Percentiles rank a stretch among this genome's conserved stretches.
phyloP scores from a whole-genome alignment of 352 stramenopile species.

The Aphanomyces stellatus region DNA sequence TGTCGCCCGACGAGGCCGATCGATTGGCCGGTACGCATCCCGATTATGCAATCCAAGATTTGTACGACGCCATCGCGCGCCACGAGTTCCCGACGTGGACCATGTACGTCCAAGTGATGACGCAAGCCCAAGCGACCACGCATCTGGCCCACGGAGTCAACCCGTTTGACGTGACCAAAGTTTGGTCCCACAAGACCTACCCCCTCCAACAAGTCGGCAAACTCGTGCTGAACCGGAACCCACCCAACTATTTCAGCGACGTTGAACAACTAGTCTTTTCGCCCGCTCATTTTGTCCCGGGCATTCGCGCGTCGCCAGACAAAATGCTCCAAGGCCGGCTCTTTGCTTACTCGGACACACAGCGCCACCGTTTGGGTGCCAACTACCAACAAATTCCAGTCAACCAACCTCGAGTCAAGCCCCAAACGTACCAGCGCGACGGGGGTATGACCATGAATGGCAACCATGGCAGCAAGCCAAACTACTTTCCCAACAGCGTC shows the following conservation, averaged over 20 bases:
- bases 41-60: slow-evolving; percentile 84
- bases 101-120: slow-evolving; percentile 91
- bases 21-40: slow-evolving; percentile 64
- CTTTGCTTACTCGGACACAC: slow-evolving; percentile 85
- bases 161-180: slow-evolving; percentile 91
- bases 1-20: slow-evolving; percentile 66
- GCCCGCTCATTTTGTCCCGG: slow-evolving; percentile 84
- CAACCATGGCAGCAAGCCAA: slow-evolving; percentile 61
- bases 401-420: slow-evolving; percentile 62
- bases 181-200: slow-evolving; percentile 83
- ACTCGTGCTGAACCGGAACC: slow-evolving; percentile 88
- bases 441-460: slow-evolving; percentile 65
- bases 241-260: slow-evolving; percentile 89
- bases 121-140: slow-evolving; percentile 45
- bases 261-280: slow-evolving; percentile 89
- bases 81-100: slow-evolving; percentile 82
- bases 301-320: slow-evolving; percentile 84
- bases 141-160: slow-evolving; percentile 41
- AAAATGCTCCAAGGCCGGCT: slow-evolving; percentile 86
- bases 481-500: slow-evolving; percentile 87
- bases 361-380: slow-evolving; percentile 72
- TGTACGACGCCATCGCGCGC: slow-evolving; percentile 85
- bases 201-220: slow-evolving; percentile 79
- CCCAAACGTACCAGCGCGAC: slow-evolving; percentile 78
- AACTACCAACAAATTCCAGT: slow-evolving; percentile 89